Conservation (phyloP, 768 basidiomycete genomes). For the Erythrobasidium yunnanense region DNA sequence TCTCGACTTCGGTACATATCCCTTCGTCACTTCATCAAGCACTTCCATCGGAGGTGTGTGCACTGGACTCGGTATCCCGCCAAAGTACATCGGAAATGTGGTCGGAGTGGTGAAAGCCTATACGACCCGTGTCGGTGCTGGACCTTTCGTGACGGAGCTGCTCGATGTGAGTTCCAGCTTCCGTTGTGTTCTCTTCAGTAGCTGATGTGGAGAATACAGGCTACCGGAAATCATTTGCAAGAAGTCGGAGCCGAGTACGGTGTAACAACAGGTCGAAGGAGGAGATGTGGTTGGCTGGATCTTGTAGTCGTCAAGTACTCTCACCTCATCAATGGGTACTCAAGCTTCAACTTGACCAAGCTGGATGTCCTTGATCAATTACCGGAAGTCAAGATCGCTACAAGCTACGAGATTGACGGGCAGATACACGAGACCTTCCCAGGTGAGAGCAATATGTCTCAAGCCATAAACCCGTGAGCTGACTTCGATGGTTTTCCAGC, state of each 20-base stretch:
- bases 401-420: slow-evolving; percentile 67
- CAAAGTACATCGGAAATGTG: slow-evolving; percentile 68
- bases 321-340: slow-evolving; percentile 88
- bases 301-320: slow-evolving; percentile 90
- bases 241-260: slow-evolving; percentile 89
- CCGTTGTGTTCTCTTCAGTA: background rate
- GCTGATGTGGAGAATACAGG: slow-evolving; percentile 45
- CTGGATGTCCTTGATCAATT: slow-evolving; percentile 81
- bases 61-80: slow-evolving; percentile 94
- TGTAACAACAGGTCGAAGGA: slow-evolving; percentile 77
- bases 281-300: slow-evolving; percentile 96
- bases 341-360: slow-evolving; percentile 84
- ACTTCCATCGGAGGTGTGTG: slow-evolving; percentile 91
- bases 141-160: slow-evolving; percentile 94
- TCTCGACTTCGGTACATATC: slow-evolving; percentile 94
- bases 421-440: slow-evolving; percentile 74
- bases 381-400: slow-evolving; percentile 73
- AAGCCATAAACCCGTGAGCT: slow-evolving; percentile 37
- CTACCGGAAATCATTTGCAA: slow-evolving; percentile 73
- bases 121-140: slow-evolving; percentile 95
- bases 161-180: slow-evolving; percentile 52
- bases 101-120: slow-evolving; percentile 97
- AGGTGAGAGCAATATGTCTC: slow-evolving; percentile 46
- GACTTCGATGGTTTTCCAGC: slow-evolving; percentile 47
- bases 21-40: slow-evolving; percentile 88